Evolutionary conservation across 495 filamentous ascomycete species (phyloP), one percentile per base, ranked within the genome.

Genomic region (Xylaria acuta): DNA sequence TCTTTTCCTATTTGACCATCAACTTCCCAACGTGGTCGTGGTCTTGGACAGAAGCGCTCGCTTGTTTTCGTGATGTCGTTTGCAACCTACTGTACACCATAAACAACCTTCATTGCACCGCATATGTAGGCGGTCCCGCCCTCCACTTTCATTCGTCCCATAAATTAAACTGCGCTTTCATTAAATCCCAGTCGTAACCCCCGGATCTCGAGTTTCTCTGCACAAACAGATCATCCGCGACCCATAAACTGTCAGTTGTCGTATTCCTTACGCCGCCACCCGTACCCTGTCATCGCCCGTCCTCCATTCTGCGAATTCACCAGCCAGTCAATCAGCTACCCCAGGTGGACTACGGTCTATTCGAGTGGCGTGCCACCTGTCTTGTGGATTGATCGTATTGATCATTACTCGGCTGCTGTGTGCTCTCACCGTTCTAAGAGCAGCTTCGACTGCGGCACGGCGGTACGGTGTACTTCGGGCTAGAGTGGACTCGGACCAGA

Each of bases 241-340:
- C 34, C 45, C 45, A 67, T 56, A 38, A 67, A 56, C 34, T 41
- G 65, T 67, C 65, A 67, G 36, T 51, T 32, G 34, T 67, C 65
- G 49, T 56, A 67, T 54, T 67, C 12, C 36, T 43, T 32, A 51
- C 12, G 64, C 30, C 43, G n/a, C 45, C 65, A 34, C 41, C 63
- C 25, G 38, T 22, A 12, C 63, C 34, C 22, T 43, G 38, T 41
- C 38, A 27, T 63, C 22, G 38, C 43, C 45, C 32, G 27, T 27
- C 38, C 30, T 51, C 45, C 32, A 27, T 43, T 67, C 49, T 18
- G 20, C 36, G 34, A 41, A 41, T n/a, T 16, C 25, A 25, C 27
- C 63, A 64, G 38, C 60, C 36, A 41, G 38, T 27, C 36, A 27
- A 64, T n/a, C 9, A 22, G 9, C 34, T 60, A 38, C 34, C n/a